Evolutionary conservation across 2,329 filamentous ascomycete genomes (phyloP), one percentile per base, ranked within the genome.

Genomic region (Trichoderma breve): DNA sequence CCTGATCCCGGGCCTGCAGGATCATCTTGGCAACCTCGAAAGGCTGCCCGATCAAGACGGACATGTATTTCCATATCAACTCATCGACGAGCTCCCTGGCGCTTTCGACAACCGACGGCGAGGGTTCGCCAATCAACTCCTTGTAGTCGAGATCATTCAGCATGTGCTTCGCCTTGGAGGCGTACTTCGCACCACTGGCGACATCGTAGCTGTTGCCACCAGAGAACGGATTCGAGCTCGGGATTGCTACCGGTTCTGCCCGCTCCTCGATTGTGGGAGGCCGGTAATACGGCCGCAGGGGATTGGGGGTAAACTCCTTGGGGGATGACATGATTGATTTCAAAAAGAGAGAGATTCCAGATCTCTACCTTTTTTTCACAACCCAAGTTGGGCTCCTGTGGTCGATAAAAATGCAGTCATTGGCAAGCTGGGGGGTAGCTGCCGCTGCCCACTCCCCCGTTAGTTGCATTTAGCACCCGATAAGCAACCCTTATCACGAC

Each of bases 11-110:
- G 66, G 94, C 90, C 83, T 99, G 96, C 76, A 99, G 84, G 71
- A 98, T 89, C 15, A 92, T 96, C 87, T 98, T 98, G 78, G 95
- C 94, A 72, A 98, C 95, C 85, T 98, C 96, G 81, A 99, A 98
- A 15, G 96, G 96, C 83, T 99, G 96, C 69, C 94, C 92, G 80
- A 97, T 91, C 78, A 98, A 82, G 28, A 97, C 91, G 72, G 92
- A 94, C 15, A 91, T 92, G 83, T 99, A 99, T 80, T 96, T 95
- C 91, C 95, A 97, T 81, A 97, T 80, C 75, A 96, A 89, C 80
- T 95, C 91, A 79, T 98, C 94, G 62, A 97, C 79, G 73, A 97
- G 84, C 74, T 92, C 91, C 79, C 92, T 93, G 57, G 92, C 85
- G 74, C 92, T 92, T 76, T 93, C 91, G 12, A 94, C 86, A 32